These are phyloP conservation scores for Monosiga brevicollis DNA, from an alignment of 78 protist genomes.

Conservation along the genomic window DNA sequence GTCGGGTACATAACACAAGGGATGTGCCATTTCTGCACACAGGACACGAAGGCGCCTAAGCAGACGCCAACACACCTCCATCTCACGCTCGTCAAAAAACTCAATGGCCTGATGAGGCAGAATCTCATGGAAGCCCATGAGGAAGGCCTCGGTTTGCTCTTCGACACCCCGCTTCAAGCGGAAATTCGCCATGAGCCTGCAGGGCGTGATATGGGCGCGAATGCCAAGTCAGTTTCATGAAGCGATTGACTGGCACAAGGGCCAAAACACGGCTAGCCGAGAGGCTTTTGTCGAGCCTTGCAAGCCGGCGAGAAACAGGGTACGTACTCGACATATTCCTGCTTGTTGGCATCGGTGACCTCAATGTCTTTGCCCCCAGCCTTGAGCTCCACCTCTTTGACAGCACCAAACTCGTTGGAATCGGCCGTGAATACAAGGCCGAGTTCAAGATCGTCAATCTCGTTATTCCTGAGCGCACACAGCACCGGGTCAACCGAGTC, in stretches of 20 bases:
- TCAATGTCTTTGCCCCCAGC: constrained; percentile 19
- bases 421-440: constrained; percentile 24
- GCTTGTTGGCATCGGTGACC: constrained; percentile 47
- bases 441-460: constrained; percentile 17
- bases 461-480: constrained; percentile 21
- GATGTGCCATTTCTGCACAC: background rate
- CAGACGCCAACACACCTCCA: background rate
- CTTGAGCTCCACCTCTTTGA: constrained; percentile 22
- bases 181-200: background rate
- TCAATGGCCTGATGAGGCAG: background rate
- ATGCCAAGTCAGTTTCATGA: no score
- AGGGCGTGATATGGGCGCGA: no score
- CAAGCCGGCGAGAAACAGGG: no score
- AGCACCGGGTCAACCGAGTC: background rate
- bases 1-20: no score
- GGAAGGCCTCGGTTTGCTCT: background rate
- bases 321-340: constrained; percentile 32
- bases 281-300: no score
- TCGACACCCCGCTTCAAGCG: background rate
- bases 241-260: no score
- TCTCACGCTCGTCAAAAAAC: background rate
- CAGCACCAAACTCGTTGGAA: constrained; percentile 31
- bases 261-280: no score
- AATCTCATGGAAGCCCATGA: background rate
- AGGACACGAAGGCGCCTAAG: background rate